Base-by-base conservation (phyloP, 495 filamentous ascomycete genomes). In the Penicilliopsis zonata region DNA sequence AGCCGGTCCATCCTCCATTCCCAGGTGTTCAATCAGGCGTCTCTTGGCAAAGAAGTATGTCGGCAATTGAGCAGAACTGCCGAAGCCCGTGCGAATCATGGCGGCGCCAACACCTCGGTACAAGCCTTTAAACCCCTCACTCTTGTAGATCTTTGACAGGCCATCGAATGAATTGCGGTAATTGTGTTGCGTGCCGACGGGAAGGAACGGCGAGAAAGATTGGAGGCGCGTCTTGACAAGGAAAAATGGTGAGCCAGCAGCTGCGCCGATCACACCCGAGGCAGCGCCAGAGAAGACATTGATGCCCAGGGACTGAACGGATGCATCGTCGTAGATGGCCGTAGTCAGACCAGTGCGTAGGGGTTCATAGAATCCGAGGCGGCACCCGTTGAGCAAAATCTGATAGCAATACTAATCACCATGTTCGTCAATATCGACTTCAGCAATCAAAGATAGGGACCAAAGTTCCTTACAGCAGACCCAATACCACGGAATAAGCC, bases 31-130 rank as follows among this genome's bases (percentile, higher is more conserved):
- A 13, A 78, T 66, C 38, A 99, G 54, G 43, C 80, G 70, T 36
- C 90, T 66, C 68, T 99, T 99, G 1, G 87, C 90, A 50, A 96
- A 90, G 67, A 94, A 96, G 49, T 99, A 99, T 13, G 92, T 99
- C 3, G 90, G 90, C 30, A 99, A 67, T 60, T 99, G 90, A 28
- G 96, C 90, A 27, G 81, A 82, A 56, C 80, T 87, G 12, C 90
- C 90, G 51, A 95, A 95, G 15, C 90, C 87, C 1, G 90, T 99
- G 21, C 90, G 66, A 30, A 99, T 79, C 85, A 95, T 95, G n/a
- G 90, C 87, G 3, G 90, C 87, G 1, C 76, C 79, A 0, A 95
- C 80, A 28, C 90, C 90, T 20, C 90, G 67, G 46, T 94, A 99
- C 19, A 95, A 50, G 2, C 90, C 90, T 20, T 60, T 62, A 17